These are phyloP conservation scores for Talaromyces liani DNA, from an alignment of 495 filamentous ascomycete genomes.

Conservation along the genomic window DNA sequence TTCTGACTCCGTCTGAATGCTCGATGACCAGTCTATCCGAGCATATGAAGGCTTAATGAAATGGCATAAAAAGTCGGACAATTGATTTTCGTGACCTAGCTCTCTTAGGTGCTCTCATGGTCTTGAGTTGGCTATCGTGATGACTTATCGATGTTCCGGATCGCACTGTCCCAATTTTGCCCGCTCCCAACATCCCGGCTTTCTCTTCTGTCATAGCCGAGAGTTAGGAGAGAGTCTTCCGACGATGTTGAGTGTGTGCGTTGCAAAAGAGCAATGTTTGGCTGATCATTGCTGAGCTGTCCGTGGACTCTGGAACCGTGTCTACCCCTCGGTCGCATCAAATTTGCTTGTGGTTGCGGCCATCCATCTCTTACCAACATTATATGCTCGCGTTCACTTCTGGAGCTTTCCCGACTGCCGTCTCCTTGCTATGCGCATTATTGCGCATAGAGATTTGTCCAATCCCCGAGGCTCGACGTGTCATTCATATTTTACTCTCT, in stretches of 20 bases:
- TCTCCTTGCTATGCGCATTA: neutral
- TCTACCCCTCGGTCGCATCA: neutral
- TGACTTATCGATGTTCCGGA: neutral
- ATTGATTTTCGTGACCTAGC: neutral
- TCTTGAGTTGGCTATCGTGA: neutral
- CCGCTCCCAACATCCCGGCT: neutral
- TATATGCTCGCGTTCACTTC: neutral
- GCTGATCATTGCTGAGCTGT: neutral
- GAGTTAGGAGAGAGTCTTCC: neutral
- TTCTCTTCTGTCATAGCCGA: neutral
- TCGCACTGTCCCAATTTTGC: neutral
- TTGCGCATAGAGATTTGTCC: neutral
- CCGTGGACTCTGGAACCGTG: neutral
- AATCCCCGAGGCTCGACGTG: neutral
- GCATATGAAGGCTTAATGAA: neutral
- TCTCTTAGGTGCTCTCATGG: neutral
- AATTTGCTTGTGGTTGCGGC: neutral
- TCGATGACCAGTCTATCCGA: neutral
- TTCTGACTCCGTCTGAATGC: neutral
- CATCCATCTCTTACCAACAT: neutral
- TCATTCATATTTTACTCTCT: neutral
- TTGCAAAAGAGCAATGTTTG: neutral
- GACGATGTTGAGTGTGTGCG: neutral
- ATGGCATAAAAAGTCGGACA: neutral
- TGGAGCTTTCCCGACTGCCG: neutral